Percentiles rank a stretch among this genome's conserved stretches.
Evolutionary conservation across 176 grass and related monocot genomes (phyloP).

Genomic region (Musa schizocarpa): DNA sequence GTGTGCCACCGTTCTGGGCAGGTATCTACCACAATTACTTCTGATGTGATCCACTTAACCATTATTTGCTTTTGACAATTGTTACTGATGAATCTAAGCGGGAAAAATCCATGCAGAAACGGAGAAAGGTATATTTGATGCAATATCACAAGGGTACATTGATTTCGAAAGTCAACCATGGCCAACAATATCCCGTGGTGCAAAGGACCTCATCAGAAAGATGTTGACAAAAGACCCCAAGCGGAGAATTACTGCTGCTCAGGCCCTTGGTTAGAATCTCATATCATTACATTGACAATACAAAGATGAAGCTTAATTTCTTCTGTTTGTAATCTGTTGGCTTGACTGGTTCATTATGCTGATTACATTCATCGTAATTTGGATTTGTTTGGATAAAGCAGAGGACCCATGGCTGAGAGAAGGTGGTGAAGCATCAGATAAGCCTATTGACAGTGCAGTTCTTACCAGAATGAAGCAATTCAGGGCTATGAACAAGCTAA

Average conservation of each 20-base stretch:
- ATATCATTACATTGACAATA: too few species aligned
- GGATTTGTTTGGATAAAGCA: background rate
- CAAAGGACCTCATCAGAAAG: constrained; percentile 35
- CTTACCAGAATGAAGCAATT: constrained; percentile 35
- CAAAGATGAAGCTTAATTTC: too few species aligned
- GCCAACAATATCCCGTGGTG: constrained; percentile 33
- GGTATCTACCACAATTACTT: background rate
- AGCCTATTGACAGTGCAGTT: constrained; percentile 22
- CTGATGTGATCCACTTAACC: background rate
- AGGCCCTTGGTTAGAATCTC: constrained; percentile 17
- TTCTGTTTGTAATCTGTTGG: too few species aligned
- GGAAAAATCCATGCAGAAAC: constrained; percentile 10
- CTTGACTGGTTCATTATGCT: background rate
- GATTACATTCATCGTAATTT: background rate
- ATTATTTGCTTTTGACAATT: too few species aligned
- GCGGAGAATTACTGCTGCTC: constrained; percentile 27
- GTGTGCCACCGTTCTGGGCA: constrained; percentile 9
- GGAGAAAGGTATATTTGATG: constrained; percentile 31
- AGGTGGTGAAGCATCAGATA: constrained; percentile 25
- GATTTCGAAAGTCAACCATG: constrained; percentile 24
- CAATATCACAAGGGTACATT: constrained; percentile 23
- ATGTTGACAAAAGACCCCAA: constrained; percentile 32
- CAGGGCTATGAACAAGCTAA: constrained; percentile 30
- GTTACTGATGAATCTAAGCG: background rate
- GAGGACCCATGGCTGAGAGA: constrained; percentile 26